phyloP scores from a whole-genome alignment of 371 early-diverging fungal species.

The Nematocida major region DNA sequence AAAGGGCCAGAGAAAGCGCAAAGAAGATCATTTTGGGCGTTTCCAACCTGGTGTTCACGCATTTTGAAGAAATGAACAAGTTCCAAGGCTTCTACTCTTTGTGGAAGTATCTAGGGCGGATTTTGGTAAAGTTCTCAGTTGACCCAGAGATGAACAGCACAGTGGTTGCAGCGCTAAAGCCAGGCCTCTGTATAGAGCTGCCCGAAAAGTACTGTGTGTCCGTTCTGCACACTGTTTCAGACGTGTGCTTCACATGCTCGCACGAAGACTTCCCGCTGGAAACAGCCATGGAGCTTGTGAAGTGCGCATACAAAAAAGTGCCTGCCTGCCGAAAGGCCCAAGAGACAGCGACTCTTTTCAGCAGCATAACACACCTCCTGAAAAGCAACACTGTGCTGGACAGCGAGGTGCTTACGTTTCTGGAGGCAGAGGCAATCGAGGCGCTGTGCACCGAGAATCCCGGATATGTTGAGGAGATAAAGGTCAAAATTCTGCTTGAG shows the following conservation, averaged over 20 bases:
- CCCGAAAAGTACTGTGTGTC: neutral
- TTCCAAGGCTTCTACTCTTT: slow-evolving; percentile 13
- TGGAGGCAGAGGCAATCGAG: slow-evolving; percentile 33
- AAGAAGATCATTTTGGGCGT: slow-evolving; percentile 25
- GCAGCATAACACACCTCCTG: neutral
- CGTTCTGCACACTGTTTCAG: slow-evolving; percentile 13
- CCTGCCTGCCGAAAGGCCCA: neutral
- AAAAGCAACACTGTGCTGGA: neutral
- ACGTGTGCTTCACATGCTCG: slow-evolving; percentile 8
- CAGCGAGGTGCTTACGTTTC: neutral
- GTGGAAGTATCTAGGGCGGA: neutral
- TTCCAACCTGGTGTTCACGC: slow-evolving; percentile 2
- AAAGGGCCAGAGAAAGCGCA: slow-evolving; percentile 30
- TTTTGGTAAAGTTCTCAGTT: slow-evolving; percentile 21
- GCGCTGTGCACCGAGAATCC: neutral
- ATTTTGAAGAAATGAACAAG: slow-evolving; percentile 30
- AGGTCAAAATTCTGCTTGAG: neutral
- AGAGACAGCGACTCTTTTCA: neutral
- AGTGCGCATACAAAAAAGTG: neutral
- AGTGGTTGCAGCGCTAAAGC: neutral
- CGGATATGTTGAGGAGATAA: neutral
- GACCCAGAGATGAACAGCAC: slow-evolving; percentile 27
- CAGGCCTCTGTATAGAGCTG: neutral
- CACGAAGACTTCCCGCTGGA: neutral
- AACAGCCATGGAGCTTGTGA: slow-evolving; percentile 22